Base-by-base conservation (phyloP, 1,284 basidiomycete species). In the Inonotus obliquus region DNA sequence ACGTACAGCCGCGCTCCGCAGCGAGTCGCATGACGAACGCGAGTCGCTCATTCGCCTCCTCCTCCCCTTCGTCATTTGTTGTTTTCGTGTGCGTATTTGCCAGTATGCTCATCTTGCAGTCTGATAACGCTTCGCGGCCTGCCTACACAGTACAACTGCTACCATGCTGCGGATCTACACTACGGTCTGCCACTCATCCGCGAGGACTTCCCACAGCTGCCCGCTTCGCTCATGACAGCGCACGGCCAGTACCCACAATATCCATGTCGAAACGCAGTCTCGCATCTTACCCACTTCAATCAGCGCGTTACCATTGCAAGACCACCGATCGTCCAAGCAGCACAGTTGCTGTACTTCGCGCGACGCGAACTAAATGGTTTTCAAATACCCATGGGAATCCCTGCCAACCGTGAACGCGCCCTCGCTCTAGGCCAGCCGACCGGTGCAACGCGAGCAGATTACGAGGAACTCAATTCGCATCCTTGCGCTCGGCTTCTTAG, bases 311-410 rank as follows among this genome's bases (percentile, higher is more conserved):
- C 65, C 3, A 70, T 86, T 38, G 66, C 74, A 57, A 68, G 76
- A 0, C 86, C 87, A 0, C 78, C 81, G 2, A 77, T 81, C 25
- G 75, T 82, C 17, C 69, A 79, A 27, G 81, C 85, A 0, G 87
- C 88, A 1, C 84, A 83, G 56, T 76, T 88, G 10, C 71, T 88
- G 49, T 89, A 81, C 70, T 81, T 87, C 58, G 75, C 84, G 1
- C 78, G 83, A 19, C 75, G 81, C 14, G 85, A 89, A 66, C 66
- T 79, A 0, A 67, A 74, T 10, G 76, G 78, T 0, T 76, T 86
- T 61, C 69, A 66, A 23, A 67, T 82, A 14, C 81, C 82, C 1
- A 70, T 73, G 0, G 72, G 77, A 11, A 73, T 86, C 10, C 82
- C 83, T 0, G 67, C 70, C 27, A 78, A 77, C 14, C 79, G 83